Conservation (phyloP, 345 rosid genomes). For the Brassica rapa region DNA sequence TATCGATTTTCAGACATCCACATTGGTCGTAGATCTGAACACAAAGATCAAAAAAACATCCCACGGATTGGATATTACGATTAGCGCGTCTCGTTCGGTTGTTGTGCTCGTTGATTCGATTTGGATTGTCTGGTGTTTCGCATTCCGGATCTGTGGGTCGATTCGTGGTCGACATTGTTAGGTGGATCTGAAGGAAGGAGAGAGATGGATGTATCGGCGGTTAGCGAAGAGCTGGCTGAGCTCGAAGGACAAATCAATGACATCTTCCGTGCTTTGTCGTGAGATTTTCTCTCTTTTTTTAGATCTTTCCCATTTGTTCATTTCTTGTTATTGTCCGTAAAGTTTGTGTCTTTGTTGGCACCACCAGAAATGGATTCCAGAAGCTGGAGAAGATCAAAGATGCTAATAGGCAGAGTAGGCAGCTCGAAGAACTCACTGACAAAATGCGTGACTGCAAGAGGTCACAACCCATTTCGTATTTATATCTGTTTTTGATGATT, state of each 20-base stretch:
- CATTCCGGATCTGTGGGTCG: conserved; percentile 19
- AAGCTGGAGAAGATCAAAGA: conserved; percentile 96
- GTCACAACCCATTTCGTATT: conserved; percentile 36
- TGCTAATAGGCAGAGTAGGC: conserved; percentile 82
- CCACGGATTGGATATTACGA: background rate
- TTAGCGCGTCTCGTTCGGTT: background rate
- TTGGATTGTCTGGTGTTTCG: background rate
- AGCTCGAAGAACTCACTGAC: conserved; percentile 91
- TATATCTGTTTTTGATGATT: background rate
- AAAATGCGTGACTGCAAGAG: conserved; percentile 97
- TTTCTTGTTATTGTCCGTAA: background rate
- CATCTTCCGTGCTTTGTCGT: conserved; percentile 87
- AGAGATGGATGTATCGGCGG: conserved; percentile 66
- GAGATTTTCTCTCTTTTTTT: conserved; percentile 34
- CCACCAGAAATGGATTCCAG: conserved; percentile 76
- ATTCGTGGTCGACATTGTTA: conserved; percentile 15
- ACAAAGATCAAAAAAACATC: background rate
- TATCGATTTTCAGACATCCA: background rate
- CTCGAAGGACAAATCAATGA: conserved; percentile 87
- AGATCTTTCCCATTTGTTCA: background rate
- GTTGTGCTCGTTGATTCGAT: conserved; percentile 14
- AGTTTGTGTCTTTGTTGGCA: background rate
- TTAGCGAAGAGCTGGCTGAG: conserved; percentile 85
- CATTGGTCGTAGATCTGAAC: background rate
- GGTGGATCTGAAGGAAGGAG: conserved; percentile 36